Base-by-base conservation (phyloP, 108 stramenopile genomes). In the Licmophora abbreviata region DNA sequence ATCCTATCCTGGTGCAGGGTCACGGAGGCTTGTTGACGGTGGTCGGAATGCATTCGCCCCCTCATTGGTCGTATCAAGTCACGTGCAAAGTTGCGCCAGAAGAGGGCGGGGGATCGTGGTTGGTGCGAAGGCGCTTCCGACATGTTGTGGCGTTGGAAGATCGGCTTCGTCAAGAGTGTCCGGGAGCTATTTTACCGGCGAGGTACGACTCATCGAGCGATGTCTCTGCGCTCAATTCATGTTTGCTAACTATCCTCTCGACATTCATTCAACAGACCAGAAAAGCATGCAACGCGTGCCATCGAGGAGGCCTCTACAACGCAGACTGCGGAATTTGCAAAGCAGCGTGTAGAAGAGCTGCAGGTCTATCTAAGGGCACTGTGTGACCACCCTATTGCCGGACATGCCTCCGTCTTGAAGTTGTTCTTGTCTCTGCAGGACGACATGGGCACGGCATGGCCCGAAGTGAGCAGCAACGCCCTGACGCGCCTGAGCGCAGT, bases 371-470 rank as follows among this genome's bases (percentile, higher is more conserved):
- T 92, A 22, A 76, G 80, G 40, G 59, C 74, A 26, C 62, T 85
- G 29, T 67, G 56, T 11, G 27, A 49, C 1, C 91, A 92, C 63
- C 91, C 91, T 10, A 50, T 71, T 20, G 78, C 71, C 2, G 69
- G 69, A 27, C 53, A 57, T 7, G 54, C 73, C 7, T 75, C 75
- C 15, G 65, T 65, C 18, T 60, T 92, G 26, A 68, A 64, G 15
- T 54, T 85, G 29, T 92, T 92, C 50, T 50, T 92, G 24, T 68
- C 79, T 12, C 52, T 92, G 29, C 82, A 85, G 61, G 91, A 92
- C 66, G 82, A 92, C 51, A 69, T 92, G 42, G 91, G 91, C 17
- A 88, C 85, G 48, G 85, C 84, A 4, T 92, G 91, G 91, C 81
- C 91, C 17, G 91, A 92, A 61, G 81, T 85, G 7, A 73, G 71